These are phyloP conservation scores for Dendrobium nobile DNA, from an alignment of 106 monocot genomes.

Conservation along the genomic window DNA sequence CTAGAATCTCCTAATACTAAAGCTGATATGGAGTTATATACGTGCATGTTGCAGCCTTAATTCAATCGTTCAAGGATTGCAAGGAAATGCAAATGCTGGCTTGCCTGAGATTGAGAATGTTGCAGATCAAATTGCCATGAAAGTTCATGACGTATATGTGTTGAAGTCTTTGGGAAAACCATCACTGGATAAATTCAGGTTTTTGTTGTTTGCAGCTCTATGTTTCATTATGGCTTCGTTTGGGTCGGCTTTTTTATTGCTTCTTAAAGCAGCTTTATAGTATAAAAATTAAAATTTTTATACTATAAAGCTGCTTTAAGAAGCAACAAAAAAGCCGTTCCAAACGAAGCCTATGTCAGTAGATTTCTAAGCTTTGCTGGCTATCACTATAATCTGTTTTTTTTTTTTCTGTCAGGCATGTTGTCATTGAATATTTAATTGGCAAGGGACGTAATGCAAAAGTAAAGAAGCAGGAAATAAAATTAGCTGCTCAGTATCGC, in stretches of 20 bases:
- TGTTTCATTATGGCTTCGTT: not conserved
- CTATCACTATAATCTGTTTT: not conserved
- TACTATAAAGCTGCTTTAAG: no score
- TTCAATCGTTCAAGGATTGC: constrained; percentile 9
- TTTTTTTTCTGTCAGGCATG: not conserved
- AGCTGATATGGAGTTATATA: not conserved
- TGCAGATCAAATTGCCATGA: constrained; percentile 5
- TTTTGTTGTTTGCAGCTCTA: not conserved
- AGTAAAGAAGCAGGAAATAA: constrained; percentile 13
- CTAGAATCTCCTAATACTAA: not conserved
- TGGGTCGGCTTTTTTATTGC: no score
- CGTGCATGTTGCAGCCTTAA: constrained; percentile 3
- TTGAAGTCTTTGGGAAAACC: constrained; percentile 7
- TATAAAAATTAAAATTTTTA: no score
- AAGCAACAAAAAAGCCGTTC: no score
- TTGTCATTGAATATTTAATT: constrained; percentile 8
- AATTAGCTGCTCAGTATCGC: constrained; percentile 1
- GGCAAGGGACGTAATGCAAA: constrained; percentile 7
- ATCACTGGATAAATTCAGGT: constrained; percentile 7
- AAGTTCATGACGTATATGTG: constrained; percentile 10
- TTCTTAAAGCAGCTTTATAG: no score
- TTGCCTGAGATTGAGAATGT: constrained; percentile 3
- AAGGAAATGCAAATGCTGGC: constrained; percentile 2
- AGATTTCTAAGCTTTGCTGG: not conserved
- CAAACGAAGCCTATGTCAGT: not conserved